These are phyloP conservation scores for Suillus lakei DNA, from an alignment of 768 basidiomycete species.

Conservation along the genomic window DNA sequence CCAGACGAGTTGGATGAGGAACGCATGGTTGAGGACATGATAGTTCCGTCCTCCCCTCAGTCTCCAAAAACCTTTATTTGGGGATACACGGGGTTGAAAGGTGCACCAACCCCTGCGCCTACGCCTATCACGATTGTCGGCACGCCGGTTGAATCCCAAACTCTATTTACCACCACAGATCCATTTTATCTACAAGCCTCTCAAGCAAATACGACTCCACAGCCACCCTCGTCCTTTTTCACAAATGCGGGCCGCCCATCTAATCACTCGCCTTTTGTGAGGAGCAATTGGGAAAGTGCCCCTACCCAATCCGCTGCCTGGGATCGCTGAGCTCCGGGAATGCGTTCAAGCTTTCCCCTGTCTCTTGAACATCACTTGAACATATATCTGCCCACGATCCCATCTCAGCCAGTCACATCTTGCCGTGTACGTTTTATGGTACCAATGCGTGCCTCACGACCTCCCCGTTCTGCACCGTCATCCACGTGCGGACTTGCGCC, in stretches of 20 bases:
- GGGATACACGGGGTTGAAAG: slow-evolving; percentile 26
- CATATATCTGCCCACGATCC: not conserved
- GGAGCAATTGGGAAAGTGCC: slow-evolving; percentile 15
- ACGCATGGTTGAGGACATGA: slow-evolving; percentile 50
- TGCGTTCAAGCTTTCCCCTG: not conserved
- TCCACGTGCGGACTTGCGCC: not conserved
- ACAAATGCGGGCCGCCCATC: slow-evolving; percentile 41
- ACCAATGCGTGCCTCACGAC: not conserved
- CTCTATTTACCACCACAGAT: slow-evolving; percentile 50
- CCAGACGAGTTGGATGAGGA: slow-evolving; percentile 50
- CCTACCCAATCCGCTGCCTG: not conserved
- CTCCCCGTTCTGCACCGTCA: not conserved
- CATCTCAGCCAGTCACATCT: not conserved
- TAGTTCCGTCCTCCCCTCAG: slow-evolving; percentile 38
- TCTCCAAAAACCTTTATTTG: slow-evolving; percentile 24
- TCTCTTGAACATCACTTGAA: not conserved
- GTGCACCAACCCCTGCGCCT: slow-evolving; percentile 28
- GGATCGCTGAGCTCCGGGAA: not conserved
- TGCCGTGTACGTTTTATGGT: slow-evolving; percentile 1
- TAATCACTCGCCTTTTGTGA: slow-evolving; percentile 46
- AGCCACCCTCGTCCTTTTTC: slow-evolving; percentile 39
- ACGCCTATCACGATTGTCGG: slow-evolving; percentile 18
- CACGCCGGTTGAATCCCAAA: slow-evolving; percentile 32
- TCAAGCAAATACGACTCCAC: slow-evolving; percentile 37
- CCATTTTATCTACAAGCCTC: slow-evolving; percentile 53